Evolutionary conservation across 768 basidiomycete species (phyloP).

Genomic region (Phanerochaete carnosa): DNA sequence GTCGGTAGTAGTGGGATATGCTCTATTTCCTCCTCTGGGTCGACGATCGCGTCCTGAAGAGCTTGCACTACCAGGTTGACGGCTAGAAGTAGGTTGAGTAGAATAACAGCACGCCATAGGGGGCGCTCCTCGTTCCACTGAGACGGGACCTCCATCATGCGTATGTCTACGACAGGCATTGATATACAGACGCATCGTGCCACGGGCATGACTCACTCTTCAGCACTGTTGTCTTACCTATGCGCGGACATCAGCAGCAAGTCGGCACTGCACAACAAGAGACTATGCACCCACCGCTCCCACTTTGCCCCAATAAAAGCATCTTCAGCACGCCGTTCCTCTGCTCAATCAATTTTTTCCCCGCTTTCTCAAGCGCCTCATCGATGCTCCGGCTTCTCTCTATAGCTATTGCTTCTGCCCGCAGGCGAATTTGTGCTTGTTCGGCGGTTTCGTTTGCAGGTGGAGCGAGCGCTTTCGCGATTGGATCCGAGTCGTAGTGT

Average conservation of each 20-base stretch:
- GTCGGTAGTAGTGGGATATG: neutral
- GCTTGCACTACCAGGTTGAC: constrained; percentile 41
- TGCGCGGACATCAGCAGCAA: neutral
- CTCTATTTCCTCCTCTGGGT: neutral
- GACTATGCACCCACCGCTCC: constrained; percentile 20
- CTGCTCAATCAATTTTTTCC: neutral
- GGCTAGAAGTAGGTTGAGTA: constrained; percentile 75
- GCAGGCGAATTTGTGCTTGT: neutral
- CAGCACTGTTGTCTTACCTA: constrained; percentile 39
- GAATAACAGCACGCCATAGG: constrained; percentile 75
- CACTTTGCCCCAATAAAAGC: constrained; percentile 36
- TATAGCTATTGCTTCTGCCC: constrained; percentile 42
- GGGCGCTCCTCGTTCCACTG: constrained; percentile 68
- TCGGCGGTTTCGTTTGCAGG: constrained; percentile 54
- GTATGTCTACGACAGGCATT: constrained; percentile 51
- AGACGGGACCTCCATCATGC: constrained; percentile 58
- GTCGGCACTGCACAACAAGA: constrained; percentile 4
- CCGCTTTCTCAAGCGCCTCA: neutral
- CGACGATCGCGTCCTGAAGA: neutral
- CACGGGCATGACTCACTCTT: constrained; percentile 29
- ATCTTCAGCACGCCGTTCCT: constrained; percentile 27
- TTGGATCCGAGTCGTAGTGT: constrained; percentile 46
- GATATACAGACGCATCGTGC: neutral
- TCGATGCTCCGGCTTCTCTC: constrained; percentile 34
- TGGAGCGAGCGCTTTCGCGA: constrained; percentile 51